Base-by-base conservation (phyloP, 2,329 filamentous ascomycete genomes). In the Pseudopithomyces chartarum region DNA sequence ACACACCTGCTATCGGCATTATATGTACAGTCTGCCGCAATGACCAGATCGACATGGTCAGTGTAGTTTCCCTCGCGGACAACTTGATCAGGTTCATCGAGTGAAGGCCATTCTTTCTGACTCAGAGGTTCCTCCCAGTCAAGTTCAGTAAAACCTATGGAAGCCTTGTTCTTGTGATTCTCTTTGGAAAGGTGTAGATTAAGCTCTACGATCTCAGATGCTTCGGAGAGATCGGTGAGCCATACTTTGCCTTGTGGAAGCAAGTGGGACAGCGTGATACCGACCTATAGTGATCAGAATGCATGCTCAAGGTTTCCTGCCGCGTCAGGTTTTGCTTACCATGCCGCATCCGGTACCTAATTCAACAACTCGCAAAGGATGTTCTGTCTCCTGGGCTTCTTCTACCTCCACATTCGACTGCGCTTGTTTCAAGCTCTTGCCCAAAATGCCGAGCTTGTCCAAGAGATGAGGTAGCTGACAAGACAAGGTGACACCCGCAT, bases 21-120 rank as follows among this genome's bases (percentile, higher is more conserved):
- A 75, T 91, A 91, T 1, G 88, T 91, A 73, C 89, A 91, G 70
- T 91, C 89, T 1, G 87, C 86, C 1, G 90, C 83, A 3, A 90
- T 69, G 20, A 90, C 80, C 33, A 91, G 66, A 69, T 89, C 84
- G 11, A 50, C 34, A 11, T 2, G n/a, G 13, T 8, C 26, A 29
- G 26, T 29, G 26, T 29, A 29, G 26, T 20, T n/a, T 12, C 39
- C 17, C 7, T n/a, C 8, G 4, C 13, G n/a, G 12, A 2, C 32
- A 36, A 6, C 7, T 19, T n/a, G 12, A 8, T 6, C 64, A 85
- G 80, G 32, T 51, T 42, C 1, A 36, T 17, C 11, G 44, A 55
- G n/a, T 47, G 19, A 15, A 26, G 33, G 29, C 42, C 22, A n/a
- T n/a, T 26, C 7, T 29, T 52, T n/a, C 1, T 26, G 12, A 2